Conservation (phyloP, 495 filamentous ascomycete species). For the Neurospora sublineolata region DNA sequence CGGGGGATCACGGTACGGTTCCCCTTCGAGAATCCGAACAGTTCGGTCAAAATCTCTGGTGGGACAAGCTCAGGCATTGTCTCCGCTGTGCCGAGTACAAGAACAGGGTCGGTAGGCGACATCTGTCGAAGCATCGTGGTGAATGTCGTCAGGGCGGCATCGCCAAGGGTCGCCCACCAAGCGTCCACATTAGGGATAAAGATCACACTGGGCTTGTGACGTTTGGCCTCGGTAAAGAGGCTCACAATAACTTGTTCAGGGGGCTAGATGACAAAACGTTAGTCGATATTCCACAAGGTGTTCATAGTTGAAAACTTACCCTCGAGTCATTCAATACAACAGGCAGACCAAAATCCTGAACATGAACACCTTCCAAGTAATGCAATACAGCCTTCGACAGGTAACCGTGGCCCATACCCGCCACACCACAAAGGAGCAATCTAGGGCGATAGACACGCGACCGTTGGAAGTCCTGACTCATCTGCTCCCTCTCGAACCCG, state of each 20-base stretch:
- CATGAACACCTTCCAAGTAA: conserved; percentile 83
- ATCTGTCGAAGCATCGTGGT: conserved; percentile 63
- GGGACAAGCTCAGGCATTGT: conserved; percentile 40
- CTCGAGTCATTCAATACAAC: conserved; percentile 53
- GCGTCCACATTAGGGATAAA: conserved; percentile 81
- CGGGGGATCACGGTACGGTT: conserved; percentile 58
- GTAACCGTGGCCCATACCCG: conserved; percentile 92
- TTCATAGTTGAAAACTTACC: conserved; percentile 40
- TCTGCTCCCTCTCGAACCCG: conserved; percentile 71
- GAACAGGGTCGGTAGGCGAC: conserved; percentile 74
- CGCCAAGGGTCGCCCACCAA: conserved; percentile 68
- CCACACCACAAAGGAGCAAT: conserved; percentile 61
- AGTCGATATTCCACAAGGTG: conserved; percentile 8
- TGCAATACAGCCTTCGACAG: conserved; percentile 76
- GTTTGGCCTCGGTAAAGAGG: conserved; percentile 79
- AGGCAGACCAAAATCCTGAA: conserved; percentile 88
- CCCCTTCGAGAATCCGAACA: conserved; percentile 75
- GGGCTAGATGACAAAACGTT: conserved; percentile 33
- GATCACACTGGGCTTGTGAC: conserved; percentile 92
- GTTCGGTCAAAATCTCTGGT: conserved; percentile 50
- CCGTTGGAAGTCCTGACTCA: conserved; percentile 83
- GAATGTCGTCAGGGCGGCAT: conserved; percentile 58
- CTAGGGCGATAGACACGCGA: conserved; percentile 83
- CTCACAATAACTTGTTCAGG: conserved; percentile 80
- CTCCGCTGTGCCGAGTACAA: conserved; percentile 76